A percentile compares a stretch with the other conserved stretches of the same genome.
Conservation (phyloP, 1,139 yeast species). For the Saccharomyces hybrid region DNA sequence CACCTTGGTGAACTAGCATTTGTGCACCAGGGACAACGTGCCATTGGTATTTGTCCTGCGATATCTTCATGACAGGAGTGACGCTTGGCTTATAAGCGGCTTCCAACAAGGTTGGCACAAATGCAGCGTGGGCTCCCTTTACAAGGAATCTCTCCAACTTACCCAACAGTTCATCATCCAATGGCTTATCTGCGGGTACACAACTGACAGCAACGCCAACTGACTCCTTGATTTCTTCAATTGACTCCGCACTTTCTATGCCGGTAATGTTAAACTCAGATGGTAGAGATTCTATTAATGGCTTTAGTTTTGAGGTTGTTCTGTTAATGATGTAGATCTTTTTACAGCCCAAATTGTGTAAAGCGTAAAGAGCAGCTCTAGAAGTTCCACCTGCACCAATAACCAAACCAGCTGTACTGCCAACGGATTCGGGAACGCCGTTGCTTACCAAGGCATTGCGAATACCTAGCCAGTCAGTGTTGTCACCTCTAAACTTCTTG, state of each 20-base stretch:
- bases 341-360: constrained; percentile 68
- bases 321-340: constrained; percentile 78
- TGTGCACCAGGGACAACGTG: constrained; percentile 76
- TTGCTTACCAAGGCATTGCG: constrained; percentile 53
- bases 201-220: constrained; percentile 71
- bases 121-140: constrained; percentile 31
- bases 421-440: constrained; percentile 45
- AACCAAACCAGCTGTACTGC: constrained; percentile 53
- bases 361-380: constrained; percentile 87
- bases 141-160: constrained; percentile 44
- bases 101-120: constrained; percentile 59
- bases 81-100: constrained; percentile 88
- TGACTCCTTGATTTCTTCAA: constrained; percentile 32
- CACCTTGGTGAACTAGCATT: constrained; percentile 89
- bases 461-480: constrained; percentile 95
- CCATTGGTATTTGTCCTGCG: constrained; percentile 57
- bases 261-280: constrained; percentile 50
- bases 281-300: constrained; percentile 57
- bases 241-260: constrained; percentile 44
- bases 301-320: constrained; percentile 57
- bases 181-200: constrained; percentile 77
- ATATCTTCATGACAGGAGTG: constrained; percentile 78
- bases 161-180: constrained; percentile 46
- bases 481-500: constrained; percentile 66
- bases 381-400: constrained; percentile 98